Conservation (phyloP, 1,284 basidiomycete genomes). For the Malassezia nana region DNA sequence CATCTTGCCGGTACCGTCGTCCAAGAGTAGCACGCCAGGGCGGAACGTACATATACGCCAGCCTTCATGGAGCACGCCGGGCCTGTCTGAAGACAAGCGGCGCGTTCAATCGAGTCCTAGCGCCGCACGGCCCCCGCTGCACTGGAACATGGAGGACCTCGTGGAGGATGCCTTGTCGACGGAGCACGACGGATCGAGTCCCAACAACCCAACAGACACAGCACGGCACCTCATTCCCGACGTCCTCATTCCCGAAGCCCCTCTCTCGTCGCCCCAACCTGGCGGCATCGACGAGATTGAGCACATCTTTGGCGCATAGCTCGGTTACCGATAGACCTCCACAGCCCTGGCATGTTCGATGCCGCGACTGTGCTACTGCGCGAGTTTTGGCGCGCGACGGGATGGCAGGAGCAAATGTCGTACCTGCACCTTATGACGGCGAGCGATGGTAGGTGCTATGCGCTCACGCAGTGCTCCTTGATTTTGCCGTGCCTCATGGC, state of each 20-base stretch:
- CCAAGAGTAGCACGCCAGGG: constrained; percentile 3
- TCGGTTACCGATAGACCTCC: too few relatives aligned
- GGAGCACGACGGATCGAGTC: constrained; percentile 17
- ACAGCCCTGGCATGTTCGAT: constrained; percentile 48
- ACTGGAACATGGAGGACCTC: constrained; percentile 31
- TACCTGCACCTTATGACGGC: constrained; percentile 81
- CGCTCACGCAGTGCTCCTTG: constrained; percentile 55
- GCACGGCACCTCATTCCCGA: background rate
- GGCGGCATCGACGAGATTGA: constrained; percentile 42
- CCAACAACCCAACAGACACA: background rate
- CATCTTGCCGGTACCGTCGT: constrained; percentile 18
- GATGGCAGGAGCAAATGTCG: constrained; percentile 92
- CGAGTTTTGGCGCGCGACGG: constrained; percentile 76
- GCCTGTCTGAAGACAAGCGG: background rate
- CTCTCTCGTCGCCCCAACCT: constrained; percentile 29
- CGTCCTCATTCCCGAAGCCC: constrained; percentile 14
- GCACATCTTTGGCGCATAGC: constrained; percentile 31
- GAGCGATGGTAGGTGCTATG: constrained; percentile 1
- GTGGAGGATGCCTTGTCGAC: constrained; percentile 18
- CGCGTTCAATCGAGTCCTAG: constrained; percentile 13
- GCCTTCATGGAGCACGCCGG: constrained; percentile 6
- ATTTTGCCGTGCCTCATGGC: constrained; percentile 69
- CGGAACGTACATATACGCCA: background rate
- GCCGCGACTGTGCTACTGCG: constrained; percentile 64
- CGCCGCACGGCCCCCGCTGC: constrained; percentile 25